phyloP scores from a whole-genome alignment of 345 rosid species.

The Acer campestre region DNA sequence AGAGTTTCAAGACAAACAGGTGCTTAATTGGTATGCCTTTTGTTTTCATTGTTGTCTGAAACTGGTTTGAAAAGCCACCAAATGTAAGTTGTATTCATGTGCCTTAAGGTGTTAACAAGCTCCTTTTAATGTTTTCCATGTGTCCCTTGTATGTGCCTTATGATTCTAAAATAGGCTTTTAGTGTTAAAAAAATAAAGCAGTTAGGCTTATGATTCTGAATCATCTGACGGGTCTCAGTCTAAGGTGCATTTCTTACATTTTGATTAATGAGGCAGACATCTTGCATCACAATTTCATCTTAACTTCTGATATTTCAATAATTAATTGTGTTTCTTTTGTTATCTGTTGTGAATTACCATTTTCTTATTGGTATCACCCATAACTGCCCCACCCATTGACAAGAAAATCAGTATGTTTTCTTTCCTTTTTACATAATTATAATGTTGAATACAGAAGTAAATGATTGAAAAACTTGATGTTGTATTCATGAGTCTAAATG shows the following conservation, averaged over 20 bases:
- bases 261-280: background rate
- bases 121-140: slow-evolving; percentile 10
- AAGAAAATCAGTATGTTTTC: background rate
- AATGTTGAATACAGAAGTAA: background rate
- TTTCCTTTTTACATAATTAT: background rate
- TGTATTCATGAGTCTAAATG: background rate
- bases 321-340: background rate
- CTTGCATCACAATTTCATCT: background rate
- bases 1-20: slow-evolving; percentile 99
- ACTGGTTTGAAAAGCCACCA: slow-evolving; percentile 33
- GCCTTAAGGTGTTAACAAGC: slow-evolving; percentile 23
- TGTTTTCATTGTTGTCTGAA: slow-evolving; percentile 37
- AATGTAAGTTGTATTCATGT: slow-evolving; percentile 12
- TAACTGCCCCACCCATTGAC: background rate
- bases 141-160: slow-evolving; percentile 10
- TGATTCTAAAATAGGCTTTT: background rate
- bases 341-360: background rate
- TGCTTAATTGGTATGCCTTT: slow-evolving; percentile 82
- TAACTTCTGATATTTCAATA: background rate
- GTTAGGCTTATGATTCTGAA: slow-evolving; percentile 16
- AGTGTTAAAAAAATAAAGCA: slow-evolving; percentile 2
- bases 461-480: slow-evolving; percentile 2
- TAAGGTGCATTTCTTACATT: background rate
- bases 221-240: background rate
- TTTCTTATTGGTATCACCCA: background rate